Evolutionary conservation across 306 rosid species (phyloP), one percentile per base, ranked within the genome.

Genomic region (Cucumis melo): DNA sequence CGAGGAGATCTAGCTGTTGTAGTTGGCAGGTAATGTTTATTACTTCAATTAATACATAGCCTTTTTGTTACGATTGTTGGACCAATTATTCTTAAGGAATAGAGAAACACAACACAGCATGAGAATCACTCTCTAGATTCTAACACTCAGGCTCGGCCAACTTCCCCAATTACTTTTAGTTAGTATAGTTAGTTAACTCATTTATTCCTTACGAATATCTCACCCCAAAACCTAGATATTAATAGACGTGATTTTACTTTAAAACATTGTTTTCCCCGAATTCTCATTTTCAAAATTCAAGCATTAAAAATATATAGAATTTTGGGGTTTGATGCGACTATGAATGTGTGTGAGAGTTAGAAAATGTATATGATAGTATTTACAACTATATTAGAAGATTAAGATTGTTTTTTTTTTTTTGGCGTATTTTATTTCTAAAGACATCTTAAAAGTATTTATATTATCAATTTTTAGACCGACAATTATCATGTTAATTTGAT

Each of bases 1-100:
- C 85, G 97, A 84, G 98, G 97, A 17, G 98, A 94, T 84, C 85
- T 94, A 38, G 98, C 97, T 46, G 96, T 94, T 67, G 90, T 90
- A 39, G 97, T 94, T 81, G 98, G 98, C 84, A 92, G 99, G 98
- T 94, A 89, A 53, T 74, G 21, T 61, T 64, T 63, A 9, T 8
- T 11, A 34, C 78, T 42, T 60, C 64, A 59, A 20, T 34, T 42
- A 42, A 6, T 67, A n/a, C 56, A 6, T 67, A 11, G n/a, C 12
- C n/a, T 42, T 67, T 42, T 38, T 8, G 21, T 62, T 34, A 15
- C 2, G 2, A 63, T 17, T 1, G 41, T 24, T 59, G 12, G 65
- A 13, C 17, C 73, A 17, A 2, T 2, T 67, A 13, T 32, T 46
- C 16, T 2, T 2, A 44, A 66, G 7, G 19, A 21, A 41, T 6